Evolutionary conservation across 352 stramenopile species (phyloP), one percentile per base, ranked within the genome.

Genomic region (Phytophthora tubulina): DNA sequence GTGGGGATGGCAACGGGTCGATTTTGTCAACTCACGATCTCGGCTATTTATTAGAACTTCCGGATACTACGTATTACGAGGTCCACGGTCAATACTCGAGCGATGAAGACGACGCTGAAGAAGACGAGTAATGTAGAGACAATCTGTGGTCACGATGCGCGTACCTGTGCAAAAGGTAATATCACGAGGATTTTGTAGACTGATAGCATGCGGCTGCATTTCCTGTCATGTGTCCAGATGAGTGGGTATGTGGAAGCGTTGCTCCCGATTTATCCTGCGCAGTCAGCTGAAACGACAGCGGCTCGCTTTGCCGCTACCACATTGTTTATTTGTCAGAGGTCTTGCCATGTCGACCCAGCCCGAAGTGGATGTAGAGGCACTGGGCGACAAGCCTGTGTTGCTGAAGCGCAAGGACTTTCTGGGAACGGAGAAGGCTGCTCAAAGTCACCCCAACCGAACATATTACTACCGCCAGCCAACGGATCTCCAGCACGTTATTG

Each of bases 371-470:
- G 59, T 38, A 17, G 70, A 85, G 38, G 8, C 48, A 15, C 27
- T 51, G 4, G 67, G 71, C 11, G 73, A 74, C 31, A 81, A 70
- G 50, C 76, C 74, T 39, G 56, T 70, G 33, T 36, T 89, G 30
- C 63, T 92, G n/a, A 95, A 95, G 76, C 83, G 87, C 31, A 92
- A 94, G 50, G 87, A 95, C 64, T 95, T 92, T 55, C 67, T 95
- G 15, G 73, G 68, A 9, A 89, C 75, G 30, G 88, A 95, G 56
- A 86, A 87, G 60, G 82, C 69, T 17, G 84, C 84, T 8, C 84
- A 90, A 60, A 80, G 59, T 54, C 83, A 93, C 56, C 81, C 86
- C 3, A 90, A 90, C 41, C 80, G 89, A 32, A 92, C 84, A 33
- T 95, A 94, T 68, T 95, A 92, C 60, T 96, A 88, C 63, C 80